These are phyloP conservation scores for Cyberlindnera suaveolens DNA, from an alignment of 805 yeast species.

Conservation along the genomic window DNA sequence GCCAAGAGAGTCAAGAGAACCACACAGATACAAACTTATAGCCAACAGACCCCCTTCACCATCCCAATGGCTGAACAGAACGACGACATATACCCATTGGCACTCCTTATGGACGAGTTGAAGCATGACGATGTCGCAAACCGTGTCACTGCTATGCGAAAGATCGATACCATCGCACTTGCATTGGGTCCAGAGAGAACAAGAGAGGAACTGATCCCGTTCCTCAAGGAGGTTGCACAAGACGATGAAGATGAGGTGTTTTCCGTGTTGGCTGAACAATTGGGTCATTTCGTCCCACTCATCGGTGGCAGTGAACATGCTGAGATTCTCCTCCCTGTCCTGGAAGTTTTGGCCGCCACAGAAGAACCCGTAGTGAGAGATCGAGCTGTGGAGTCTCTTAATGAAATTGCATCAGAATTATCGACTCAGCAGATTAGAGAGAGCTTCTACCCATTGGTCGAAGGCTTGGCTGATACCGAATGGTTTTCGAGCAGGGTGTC, in stretches of 20 bases:
- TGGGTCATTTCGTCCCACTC: conserved; percentile 81
- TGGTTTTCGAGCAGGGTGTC: conserved; percentile 95
- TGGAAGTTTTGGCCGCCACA: conserved; percentile 81
- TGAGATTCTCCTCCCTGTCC: conserved; percentile 46
- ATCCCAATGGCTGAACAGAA: conserved; percentile 13
- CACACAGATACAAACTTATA: background rate
- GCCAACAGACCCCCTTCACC: background rate
- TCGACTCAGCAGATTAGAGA: conserved; percentile 56
- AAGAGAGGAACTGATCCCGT: conserved; percentile 82
- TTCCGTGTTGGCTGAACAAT: conserved; percentile 85
- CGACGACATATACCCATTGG: conserved; percentile 77
- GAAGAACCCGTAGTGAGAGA: conserved; percentile 97
- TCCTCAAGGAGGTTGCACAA: conserved; percentile 75
- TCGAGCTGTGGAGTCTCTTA: conserved; percentile 83
- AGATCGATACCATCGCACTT: conserved; percentile 87
- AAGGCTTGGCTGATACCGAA: conserved; percentile 74
- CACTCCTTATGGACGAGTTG: conserved; percentile 92
- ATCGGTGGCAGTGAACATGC: conserved; percentile 79
- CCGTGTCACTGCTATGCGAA: conserved; percentile 90
- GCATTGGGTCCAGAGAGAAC: conserved; percentile 95
- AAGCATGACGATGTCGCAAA: conserved; percentile 94
- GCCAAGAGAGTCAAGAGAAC: background rate
- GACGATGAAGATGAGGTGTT: conserved; percentile 99
- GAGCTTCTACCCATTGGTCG: conserved; percentile 69
- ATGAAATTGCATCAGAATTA: conserved; percentile 59